phyloP scores from a whole-genome alignment of 208 protist genomes.

The Trypanosomatidae sp. region DNA sequence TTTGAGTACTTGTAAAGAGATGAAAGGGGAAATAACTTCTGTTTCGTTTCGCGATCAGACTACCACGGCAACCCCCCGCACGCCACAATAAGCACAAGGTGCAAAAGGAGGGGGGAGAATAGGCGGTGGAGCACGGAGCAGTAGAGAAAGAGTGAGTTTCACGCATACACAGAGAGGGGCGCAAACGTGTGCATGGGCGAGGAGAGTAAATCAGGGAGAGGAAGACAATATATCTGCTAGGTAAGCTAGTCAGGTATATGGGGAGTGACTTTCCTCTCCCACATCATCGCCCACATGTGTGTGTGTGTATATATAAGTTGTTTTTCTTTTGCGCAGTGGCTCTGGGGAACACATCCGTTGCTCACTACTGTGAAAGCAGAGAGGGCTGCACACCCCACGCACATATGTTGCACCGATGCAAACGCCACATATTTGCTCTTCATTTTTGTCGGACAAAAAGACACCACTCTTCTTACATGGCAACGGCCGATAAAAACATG shows the following conservation, averaged over 20 bases:
- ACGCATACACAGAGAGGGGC: neutral
- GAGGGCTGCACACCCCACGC: neutral
- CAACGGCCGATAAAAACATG: neutral
- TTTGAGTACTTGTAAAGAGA: slow-evolving; percentile 2
- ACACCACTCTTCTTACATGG: neutral
- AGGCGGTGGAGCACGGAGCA: neutral
- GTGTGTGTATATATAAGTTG: neutral
- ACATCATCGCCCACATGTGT: neutral
- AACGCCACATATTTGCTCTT: neutral
- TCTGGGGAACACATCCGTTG: neutral
- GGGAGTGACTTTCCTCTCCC: neutral
- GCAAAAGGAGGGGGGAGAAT: neutral
- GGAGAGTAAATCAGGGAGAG: neutral
- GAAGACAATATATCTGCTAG: neutral
- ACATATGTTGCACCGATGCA: neutral
- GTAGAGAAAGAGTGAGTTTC: neutral
- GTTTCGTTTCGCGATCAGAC: neutral
- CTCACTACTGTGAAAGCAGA: neutral
- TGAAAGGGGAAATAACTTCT: neutral
- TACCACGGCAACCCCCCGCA: neutral
- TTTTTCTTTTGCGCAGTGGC: neutral
- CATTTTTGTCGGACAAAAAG: slow-evolving; percentile 1
- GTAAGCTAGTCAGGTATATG: neutral
- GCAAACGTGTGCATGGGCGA: neutral
- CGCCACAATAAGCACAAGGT: neutral